These are phyloP conservation scores for Aspergillus leporis DNA, from an alignment of 495 filamentous ascomycete species.

Conservation along the genomic window DNA sequence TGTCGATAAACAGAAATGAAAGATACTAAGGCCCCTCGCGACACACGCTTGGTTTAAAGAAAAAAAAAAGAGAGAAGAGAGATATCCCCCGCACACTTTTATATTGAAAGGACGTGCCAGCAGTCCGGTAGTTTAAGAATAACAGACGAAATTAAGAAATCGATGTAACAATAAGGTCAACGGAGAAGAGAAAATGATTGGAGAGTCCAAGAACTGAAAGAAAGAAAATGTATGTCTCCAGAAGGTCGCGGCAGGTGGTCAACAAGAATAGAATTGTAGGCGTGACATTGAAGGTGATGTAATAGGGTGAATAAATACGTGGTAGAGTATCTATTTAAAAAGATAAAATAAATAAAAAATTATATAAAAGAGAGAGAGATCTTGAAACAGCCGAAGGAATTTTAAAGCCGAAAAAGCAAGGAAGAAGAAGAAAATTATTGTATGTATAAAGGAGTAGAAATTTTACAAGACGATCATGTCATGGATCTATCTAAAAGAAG, in stretches of 20 bases:
- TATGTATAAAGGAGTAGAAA: not conserved
- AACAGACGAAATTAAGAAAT: not conserved
- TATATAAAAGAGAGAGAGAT: too few relatives aligned
- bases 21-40: not conserved
- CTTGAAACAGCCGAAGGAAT: too few relatives aligned
- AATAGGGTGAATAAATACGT: not conserved
- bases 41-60: not conserved
- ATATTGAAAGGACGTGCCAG: not conserved
- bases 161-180: not conserved
- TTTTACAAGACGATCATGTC: conserved; percentile 1
- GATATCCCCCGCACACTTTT: not conserved
- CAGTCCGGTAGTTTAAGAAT: not conserved
- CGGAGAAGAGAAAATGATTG: not conserved
- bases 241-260: not conserved
- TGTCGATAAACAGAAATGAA: not conserved
- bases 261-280: conserved; percentile 1
- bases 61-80: not conserved
- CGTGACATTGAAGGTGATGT: not conserved
- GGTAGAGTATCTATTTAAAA: not conserved
- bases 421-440: not conserved
- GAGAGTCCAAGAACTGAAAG: conserved; percentile 3
- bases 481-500: conserved; percentile 1
- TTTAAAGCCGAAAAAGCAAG: not conserved
- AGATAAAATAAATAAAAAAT: not conserved
- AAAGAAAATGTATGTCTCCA: conserved; percentile 13